Evolutionary conservation across 2,329 filamentous ascomycete genomes (phyloP), one percentile per base, ranked within the genome.

Genomic region (Coniochaeta prunicola): DNA sequence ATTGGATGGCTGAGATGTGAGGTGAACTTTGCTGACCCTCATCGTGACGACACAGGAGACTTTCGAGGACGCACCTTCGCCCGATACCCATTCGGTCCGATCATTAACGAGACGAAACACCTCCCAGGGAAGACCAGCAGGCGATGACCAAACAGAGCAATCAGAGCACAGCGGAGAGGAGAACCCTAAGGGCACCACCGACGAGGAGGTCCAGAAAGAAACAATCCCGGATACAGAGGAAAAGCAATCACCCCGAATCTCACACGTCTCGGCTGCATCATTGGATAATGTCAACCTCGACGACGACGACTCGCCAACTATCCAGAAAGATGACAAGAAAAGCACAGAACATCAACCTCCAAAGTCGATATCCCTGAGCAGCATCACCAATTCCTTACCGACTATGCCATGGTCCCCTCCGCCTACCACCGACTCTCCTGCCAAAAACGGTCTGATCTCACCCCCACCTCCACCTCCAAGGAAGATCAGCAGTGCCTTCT

Each of bases 401-500:
- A 80, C 89, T 33, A 83, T 91, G 73, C 86, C 87, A 60, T 91
- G 88, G 87, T 86, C 84, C 19, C 83, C 87, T 40, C 61, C 59
- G 19, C 76, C 83, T 45, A 77, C 82, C 58, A 75, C 75, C 60
- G 76, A 77, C 59, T 74, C 77, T 24, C 74, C 77, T 4, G 67
- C 76, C 17, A 85, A 81, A 69, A 78, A 74, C 60, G 67, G 74
- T 66, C 63, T 74, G 58, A 70, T 73, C 40, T 70, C 72, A 26
- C 71, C 76, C 50, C 71, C 74, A 21, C 61, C 65, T 1, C 71
- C 62, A 21, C 74, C 78, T 2, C 74, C 77, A 13, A 80, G 91
- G 68, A 96, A 94, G 71, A 82, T 96, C 58, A 92, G 90, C 9
- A 91, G 90, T 65, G 91, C 89, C n/a, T 96, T 96, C 67, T 85